Conservation (phyloP, 2,329 filamentous ascomycete species). For the Pseudogymnoascus sp. region DNA sequence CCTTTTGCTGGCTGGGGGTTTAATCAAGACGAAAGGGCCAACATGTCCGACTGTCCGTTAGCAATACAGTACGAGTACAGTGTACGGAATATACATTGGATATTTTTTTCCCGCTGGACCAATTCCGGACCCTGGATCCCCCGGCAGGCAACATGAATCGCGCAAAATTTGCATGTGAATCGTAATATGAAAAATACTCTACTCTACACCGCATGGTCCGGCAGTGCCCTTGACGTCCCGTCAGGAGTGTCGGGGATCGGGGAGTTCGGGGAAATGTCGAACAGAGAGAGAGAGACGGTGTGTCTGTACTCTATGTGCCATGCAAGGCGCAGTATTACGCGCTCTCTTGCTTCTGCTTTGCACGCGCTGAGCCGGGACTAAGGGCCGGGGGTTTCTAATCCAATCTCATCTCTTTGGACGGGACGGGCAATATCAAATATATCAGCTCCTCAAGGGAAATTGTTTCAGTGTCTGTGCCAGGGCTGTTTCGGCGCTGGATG, state of each 20-base stretch:
- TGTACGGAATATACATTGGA: neutral
- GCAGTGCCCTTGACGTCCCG: neutral
- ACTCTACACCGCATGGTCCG: neutral
- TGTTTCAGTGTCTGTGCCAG: neutral
- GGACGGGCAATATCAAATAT: neutral
- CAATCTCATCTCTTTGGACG: neutral
- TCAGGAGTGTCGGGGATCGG: neutral
- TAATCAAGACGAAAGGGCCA: neutral
- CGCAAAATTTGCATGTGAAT: constrained; percentile 7
- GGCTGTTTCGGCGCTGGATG: neutral
- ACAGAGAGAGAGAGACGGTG: neutral
- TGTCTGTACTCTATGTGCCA: neutral
- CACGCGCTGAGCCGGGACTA: neutral
- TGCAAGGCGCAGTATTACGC: neutral
- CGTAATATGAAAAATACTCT: constrained; percentile 2
- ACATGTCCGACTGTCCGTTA: neutral
- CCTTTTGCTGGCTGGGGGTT: neutral
- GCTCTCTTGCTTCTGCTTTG: neutral
- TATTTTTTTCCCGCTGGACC: neutral
- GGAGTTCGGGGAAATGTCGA: neutral
- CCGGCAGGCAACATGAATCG: constrained; percentile 1
- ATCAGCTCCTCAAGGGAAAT: constrained; percentile 3
- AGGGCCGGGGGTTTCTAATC: neutral
- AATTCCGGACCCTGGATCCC: constrained; percentile 4
- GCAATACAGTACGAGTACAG: neutral